Evolutionary conservation across 345 rosid genomes (phyloP), one percentile per base, ranked within the genome.

Genomic region (Eucalyptus regnans): DNA sequence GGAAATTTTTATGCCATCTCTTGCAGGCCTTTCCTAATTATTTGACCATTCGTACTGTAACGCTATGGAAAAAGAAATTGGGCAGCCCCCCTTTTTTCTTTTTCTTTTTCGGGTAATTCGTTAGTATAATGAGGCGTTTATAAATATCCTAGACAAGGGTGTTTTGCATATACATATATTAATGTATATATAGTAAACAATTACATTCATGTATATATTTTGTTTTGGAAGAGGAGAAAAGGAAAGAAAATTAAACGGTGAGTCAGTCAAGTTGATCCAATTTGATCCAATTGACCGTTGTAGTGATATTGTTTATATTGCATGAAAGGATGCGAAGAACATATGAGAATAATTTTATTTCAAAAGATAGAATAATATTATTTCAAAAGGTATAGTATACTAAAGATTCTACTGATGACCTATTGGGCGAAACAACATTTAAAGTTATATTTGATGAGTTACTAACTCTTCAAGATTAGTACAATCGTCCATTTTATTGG

Each of bases 231-330:
- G 83, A 18, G 46, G 41, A 37, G 27, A 18, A 5, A 71, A 5
- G 43, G 27, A 71, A 20, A 33, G 44, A 33, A 10, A 76, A 76
- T 37, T 37, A 76, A 20, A 71, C 27, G 12, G 31, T 37, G 83
- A 14, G 48, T 20, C 43, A 0, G 8, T 5, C 8, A 71, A 33
- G 81, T 71, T 18, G 81, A 71, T 71, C 8, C 46, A 37, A 18
- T 0, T 71, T 18, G 81, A 71, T 71, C 8, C 46, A 37, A 18
- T 0, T 5, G 46, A 71, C 27, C 12, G 13, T 37, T 9, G 37
- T 2, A 68, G 80, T 8, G 44, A 68, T 31, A 15, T 7, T 31
- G 41, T 66, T 66, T 15, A 66, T 66, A 17, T 66, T 66, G 41
- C 41, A 66, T 66, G 41, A 8, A 68, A 68, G 44, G 80, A 41